Evolutionary conservation across 2,329 filamentous ascomycete species (phyloP).

Genomic region (Claviceps humidiphila): DNA sequence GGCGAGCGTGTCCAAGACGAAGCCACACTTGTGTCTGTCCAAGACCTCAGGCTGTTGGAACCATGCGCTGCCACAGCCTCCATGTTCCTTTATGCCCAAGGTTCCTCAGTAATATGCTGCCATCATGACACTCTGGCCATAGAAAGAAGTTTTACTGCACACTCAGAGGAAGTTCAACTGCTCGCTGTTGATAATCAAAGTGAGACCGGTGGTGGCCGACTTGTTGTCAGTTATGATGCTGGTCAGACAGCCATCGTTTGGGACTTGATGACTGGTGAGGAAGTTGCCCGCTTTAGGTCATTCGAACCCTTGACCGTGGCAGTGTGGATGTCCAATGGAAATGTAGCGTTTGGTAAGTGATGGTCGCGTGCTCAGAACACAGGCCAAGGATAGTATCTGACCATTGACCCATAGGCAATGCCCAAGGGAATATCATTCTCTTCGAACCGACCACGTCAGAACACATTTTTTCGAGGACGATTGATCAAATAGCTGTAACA

Average conservation of each 20-base stretch:
- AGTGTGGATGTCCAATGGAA: conserved; percentile 93
- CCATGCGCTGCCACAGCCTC: conserved; percentile 84
- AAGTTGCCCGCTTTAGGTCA: conserved; percentile 82
- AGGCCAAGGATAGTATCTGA: too few species aligned
- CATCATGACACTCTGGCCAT: conserved; percentile 88
- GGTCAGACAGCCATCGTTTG: conserved; percentile 90
- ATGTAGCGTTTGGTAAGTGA: conserved; percentile 84
- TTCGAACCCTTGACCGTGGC: conserved; percentile 85
- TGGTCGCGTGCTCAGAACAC: too few species aligned
- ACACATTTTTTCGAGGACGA: conserved; percentile 81
- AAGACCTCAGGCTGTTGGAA: conserved; percentile 51
- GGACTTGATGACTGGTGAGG: conserved; percentile 85
- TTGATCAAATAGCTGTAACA: conserved; percentile 93
- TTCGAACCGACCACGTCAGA: conserved; percentile 91
- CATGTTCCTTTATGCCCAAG: conserved; percentile 80
- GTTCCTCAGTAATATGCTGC: conserved; percentile 68
- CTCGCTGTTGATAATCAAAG: conserved; percentile 86
- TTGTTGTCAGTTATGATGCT: conserved; percentile 87
- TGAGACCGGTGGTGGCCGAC: conserved; percentile 67
- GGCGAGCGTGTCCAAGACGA: conserved; percentile 32
- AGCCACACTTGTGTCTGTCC: too few species aligned
- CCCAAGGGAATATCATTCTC: conserved; percentile 82
- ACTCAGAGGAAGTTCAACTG: conserved; percentile 70
- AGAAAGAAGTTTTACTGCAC: conserved; percentile 72
- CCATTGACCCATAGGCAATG: conserved; percentile 52